Evolutionary conservation across 2,329 filamentous ascomycete species (phyloP).

Genomic region (Clarireedia hainanense): DNA sequence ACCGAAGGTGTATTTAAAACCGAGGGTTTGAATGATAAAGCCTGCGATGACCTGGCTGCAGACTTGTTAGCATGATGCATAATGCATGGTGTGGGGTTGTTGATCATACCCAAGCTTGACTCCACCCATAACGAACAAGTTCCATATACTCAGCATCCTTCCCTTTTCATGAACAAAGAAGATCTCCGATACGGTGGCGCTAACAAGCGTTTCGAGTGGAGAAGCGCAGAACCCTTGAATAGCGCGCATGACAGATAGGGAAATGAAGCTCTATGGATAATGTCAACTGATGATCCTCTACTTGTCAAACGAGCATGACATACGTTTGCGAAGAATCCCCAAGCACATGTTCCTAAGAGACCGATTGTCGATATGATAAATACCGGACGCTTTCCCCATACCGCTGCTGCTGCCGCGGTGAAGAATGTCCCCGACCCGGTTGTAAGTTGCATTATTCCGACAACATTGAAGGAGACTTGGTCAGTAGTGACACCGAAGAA

Average conservation of each 20-base stretch:
- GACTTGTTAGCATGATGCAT: background rate
- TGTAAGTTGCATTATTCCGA: slow-evolving; percentile 33
- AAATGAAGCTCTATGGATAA: slow-evolving; percentile 28
- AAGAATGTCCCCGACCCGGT: slow-evolving; percentile 36
- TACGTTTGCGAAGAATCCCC: slow-evolving; percentile 33
- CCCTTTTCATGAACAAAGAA: slow-evolving; percentile 41
- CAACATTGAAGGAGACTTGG: slow-evolving; percentile 28
- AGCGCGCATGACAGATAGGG: slow-evolving; percentile 30
- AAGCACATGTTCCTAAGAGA: slow-evolving; percentile 32
- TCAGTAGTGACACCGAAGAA: slow-evolving; percentile 33
- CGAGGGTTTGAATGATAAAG: slow-evolving; percentile 31
- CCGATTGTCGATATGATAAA: slow-evolving; percentile 28
- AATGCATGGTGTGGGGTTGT: background rate
- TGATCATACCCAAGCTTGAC: slow-evolving; percentile 24
- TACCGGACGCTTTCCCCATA: slow-evolving; percentile 25
- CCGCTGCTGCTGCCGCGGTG: slow-evolving; percentile 34
- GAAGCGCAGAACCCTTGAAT: slow-evolving; percentile 26
- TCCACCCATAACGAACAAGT: slow-evolving; percentile 24
- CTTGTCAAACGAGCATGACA: background rate
- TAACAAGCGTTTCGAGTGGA: slow-evolving; percentile 30
- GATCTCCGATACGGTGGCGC: slow-evolving; percentile 34
- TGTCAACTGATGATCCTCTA: background rate
- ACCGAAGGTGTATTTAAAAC: slow-evolving; percentile 31
- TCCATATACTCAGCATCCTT: slow-evolving; percentile 23
- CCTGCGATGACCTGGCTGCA: slow-evolving; percentile 36